Percentiles rank a stretch among this genome's conserved stretches.
Evolutionary conservation across 345 rosid genomes (phyloP).

Genomic region (Lumnitzera racemosa): DNA sequence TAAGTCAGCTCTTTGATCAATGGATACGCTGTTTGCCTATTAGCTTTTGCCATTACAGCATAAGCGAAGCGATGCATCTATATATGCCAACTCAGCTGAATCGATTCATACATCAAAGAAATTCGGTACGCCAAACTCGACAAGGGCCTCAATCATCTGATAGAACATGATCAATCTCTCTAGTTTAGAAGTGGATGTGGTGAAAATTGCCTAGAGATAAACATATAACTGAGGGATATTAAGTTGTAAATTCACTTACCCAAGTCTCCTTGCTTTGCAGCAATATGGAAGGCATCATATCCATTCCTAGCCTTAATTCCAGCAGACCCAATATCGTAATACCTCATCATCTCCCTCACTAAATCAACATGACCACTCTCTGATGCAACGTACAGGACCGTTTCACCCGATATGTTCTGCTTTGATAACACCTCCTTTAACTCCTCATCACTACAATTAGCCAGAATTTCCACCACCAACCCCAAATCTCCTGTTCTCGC

Average conservation of each 20-base stretch:
- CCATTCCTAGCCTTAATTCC: constrained; percentile 67
- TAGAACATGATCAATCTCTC: neutral
- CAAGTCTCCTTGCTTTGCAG: constrained; percentile 78
- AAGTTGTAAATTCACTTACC: constrained; percentile 26
- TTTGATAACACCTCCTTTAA: constrained; percentile 45
- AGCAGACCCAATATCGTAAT: constrained; percentile 50
- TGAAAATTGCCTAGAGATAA: neutral
- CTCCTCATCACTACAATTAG: constrained; percentile 29
- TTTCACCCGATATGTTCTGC: constrained; percentile 82
- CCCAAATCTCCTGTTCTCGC: constrained; percentile 58
- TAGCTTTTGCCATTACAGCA: too few species aligned
- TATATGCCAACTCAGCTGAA: too few species aligned
- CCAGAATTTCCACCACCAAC: constrained; percentile 36
- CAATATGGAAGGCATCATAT: constrained; percentile 80
- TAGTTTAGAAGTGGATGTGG: too few species aligned
- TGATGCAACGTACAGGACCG: constrained; percentile 76
- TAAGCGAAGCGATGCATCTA: too few species aligned
- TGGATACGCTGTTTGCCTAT: too few species aligned
- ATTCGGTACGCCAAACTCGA: neutral
- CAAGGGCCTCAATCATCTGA: neutral
- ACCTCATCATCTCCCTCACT: constrained; percentile 56
- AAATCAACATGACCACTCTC: constrained; percentile 56
- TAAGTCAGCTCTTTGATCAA: too few species aligned
- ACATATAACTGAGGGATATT: neutral
- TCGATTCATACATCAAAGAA: neutral